phyloP scores from a whole-genome alignment of 208 protist genomes.

The Wallacemonas sp. region DNA sequence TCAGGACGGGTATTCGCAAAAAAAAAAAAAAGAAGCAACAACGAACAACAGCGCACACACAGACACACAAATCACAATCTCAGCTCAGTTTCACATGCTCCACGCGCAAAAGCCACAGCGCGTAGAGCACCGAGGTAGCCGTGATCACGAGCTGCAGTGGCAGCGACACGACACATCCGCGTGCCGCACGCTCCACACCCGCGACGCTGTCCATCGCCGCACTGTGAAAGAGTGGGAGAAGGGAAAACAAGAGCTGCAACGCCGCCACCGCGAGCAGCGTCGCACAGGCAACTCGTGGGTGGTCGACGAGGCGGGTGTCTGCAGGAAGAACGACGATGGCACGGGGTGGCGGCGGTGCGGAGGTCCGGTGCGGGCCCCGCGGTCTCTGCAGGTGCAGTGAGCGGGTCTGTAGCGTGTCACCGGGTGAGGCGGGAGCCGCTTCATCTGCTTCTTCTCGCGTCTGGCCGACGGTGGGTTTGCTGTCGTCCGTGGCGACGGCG shows the following conservation, averaged over 20 bases:
- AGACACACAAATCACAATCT: background rate
- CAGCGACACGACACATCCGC: conserved; percentile 45
- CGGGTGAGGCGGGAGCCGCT: too few relatives aligned
- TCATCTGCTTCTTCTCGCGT: too few relatives aligned
- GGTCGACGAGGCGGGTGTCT: conserved; percentile 8
- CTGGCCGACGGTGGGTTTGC: too few relatives aligned
- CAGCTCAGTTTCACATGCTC: conserved; percentile 14
- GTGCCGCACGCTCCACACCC: conserved; percentile 5
- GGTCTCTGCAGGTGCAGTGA: too few relatives aligned
- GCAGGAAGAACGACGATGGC: background rate
- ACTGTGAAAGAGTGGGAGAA: conserved; percentile 21
- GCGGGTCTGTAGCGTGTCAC: too few relatives aligned
- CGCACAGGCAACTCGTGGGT: conserved; percentile 1
- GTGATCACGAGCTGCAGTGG: conserved; percentile 53
- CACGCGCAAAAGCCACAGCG: conserved; percentile 36
- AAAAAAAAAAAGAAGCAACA: background rate
- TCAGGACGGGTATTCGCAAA: too few relatives aligned
- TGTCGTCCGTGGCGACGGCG: too few relatives aligned
- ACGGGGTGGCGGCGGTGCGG: too few relatives aligned
- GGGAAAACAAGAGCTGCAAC: conserved; percentile 12
- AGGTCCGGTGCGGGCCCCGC: too few relatives aligned
- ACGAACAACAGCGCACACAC: background rate
- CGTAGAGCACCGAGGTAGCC: conserved; percentile 38
- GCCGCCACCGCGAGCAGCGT: conserved; percentile 3
- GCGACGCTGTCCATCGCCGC: background rate